Evolutionary conservation across 75 land plant genomes (phyloP).

Genomic region (Cupressus sempervirens): DNA sequence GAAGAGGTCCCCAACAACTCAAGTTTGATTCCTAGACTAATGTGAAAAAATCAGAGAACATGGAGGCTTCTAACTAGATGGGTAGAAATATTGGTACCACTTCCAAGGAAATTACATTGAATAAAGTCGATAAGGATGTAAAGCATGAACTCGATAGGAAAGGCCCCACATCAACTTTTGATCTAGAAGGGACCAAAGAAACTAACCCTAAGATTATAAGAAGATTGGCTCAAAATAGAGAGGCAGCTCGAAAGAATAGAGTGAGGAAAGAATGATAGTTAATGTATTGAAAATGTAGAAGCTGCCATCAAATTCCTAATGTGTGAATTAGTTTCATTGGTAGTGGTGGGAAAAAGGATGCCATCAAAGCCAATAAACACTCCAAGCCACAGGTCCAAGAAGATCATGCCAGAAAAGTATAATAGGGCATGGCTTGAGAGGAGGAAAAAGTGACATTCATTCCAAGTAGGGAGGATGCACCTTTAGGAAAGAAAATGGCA

Average conservation of each 20-base stretch:
- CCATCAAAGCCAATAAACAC: too few species aligned
- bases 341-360: too few species aligned
- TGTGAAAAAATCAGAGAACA: neutral
- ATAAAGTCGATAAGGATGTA: constrained; percentile 27
- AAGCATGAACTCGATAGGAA: constrained; percentile 14
- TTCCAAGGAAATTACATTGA: constrained; percentile 1
- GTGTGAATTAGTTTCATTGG: too few species aligned
- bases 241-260: constrained; percentile 90
- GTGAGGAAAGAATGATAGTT: too few species aligned
- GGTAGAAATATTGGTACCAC: neutral
- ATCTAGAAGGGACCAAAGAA: constrained; percentile 51
- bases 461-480: too few species aligned
- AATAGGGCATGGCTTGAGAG: too few species aligned
- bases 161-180: constrained; percentile 36
- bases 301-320: too few species aligned
- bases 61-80: neutral
- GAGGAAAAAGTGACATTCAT: too few species aligned
- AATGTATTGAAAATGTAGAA: too few species aligned
- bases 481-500: too few species aligned
- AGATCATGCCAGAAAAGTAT: too few species aligned
- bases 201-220: constrained; percentile 69
- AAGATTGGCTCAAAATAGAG: constrained; percentile 91
- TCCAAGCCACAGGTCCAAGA: too few species aligned
- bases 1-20: neutral
- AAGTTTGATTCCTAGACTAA: constrained; percentile 4